Evolutionary conservation across 2,329 filamentous ascomycete genomes (phyloP).

Genomic region (Berkeleyomyces rouxiae): DNA sequence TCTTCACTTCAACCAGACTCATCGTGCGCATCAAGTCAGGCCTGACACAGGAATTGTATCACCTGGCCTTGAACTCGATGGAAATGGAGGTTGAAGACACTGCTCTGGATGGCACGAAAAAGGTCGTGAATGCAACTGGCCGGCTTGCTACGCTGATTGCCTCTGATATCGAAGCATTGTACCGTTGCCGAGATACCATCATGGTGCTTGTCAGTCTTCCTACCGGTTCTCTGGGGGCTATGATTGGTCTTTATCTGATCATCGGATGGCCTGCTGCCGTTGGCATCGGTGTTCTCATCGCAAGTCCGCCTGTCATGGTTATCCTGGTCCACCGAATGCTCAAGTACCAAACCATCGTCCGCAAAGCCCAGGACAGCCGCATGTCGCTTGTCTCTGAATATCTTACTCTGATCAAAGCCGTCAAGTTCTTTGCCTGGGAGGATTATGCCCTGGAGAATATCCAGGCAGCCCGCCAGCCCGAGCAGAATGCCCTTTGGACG

Average conservation of each 20-base stretch:
- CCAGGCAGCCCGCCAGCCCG: slow-evolving; percentile 30
- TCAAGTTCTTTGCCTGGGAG: slow-evolving; percentile 48
- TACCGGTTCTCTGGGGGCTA: slow-evolving; percentile 29
- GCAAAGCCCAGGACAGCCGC: slow-evolving; percentile 37
- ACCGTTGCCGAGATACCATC: slow-evolving; percentile 33
- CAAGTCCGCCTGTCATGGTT: slow-evolving; percentile 33
- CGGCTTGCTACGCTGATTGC: slow-evolving; percentile 41
- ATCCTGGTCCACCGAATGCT: slow-evolving; percentile 34
- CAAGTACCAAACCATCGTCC: slow-evolving; percentile 33
- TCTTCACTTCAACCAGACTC: slow-evolving; percentile 36
- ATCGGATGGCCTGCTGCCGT: slow-evolving; percentile 39
- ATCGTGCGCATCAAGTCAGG: slow-evolving; percentile 38
- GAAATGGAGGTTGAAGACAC: slow-evolving; percentile 35
- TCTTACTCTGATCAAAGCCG: slow-evolving; percentile 37
- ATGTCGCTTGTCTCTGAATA: slow-evolving; percentile 43
- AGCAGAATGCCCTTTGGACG: slow-evolving; percentile 38
- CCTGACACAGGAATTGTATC: slow-evolving; percentile 41
- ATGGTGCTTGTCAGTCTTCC: slow-evolving; percentile 30
- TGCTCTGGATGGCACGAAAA: slow-evolving; percentile 13
- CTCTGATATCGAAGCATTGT: slow-evolving; percentile 39
- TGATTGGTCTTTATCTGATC: slow-evolving; percentile 37
- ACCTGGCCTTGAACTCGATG: slow-evolving; percentile 37
- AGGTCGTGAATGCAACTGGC: slow-evolving; percentile 29
- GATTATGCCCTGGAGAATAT: slow-evolving; percentile 34
- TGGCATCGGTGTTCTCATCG: slow-evolving; percentile 31